Evolutionary conservation across 2,329 filamentous ascomycete genomes (phyloP).

Genomic region (Cytospora piceae): DNA sequence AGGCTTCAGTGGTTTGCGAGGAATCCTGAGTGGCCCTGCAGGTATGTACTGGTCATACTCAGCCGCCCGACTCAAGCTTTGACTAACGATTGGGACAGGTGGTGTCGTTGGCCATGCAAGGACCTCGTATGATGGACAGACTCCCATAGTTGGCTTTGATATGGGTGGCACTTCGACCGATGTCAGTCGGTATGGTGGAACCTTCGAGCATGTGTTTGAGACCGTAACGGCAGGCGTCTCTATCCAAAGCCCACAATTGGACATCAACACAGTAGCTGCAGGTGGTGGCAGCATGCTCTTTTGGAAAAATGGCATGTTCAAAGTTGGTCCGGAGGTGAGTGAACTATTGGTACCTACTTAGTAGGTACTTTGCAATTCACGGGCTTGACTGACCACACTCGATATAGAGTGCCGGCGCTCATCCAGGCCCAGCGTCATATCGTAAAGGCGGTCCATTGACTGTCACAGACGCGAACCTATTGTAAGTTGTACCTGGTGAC

Average conservation of each 20-base stretch:
- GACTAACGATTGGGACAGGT: conserved; percentile 42
- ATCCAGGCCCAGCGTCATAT: conserved; percentile 84
- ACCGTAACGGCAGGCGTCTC: conserved; percentile 74
- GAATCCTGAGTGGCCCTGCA: conserved; percentile 71
- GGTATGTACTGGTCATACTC: not conserved
- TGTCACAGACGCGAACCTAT: conserved; percentile 84
- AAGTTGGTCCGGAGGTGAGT: conserved; percentile 76
- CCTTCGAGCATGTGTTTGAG: conserved; percentile 29
- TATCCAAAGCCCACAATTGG: conserved; percentile 83
- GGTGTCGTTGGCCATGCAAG: conserved; percentile 74
- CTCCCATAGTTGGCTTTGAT: conserved; percentile 25
- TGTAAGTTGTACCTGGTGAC: conserved; percentile 38
- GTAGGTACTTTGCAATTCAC: too few species aligned
- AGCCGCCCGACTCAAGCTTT: not conserved
- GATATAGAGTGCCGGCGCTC: conserved; percentile 63
- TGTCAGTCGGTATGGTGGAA: conserved; percentile 53
- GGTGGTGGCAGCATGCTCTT: conserved; percentile 80
- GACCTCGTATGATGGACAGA: conserved; percentile 71
- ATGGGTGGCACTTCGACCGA: conserved; percentile 31
- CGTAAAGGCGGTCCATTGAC: conserved; percentile 81
- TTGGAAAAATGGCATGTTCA: conserved; percentile 82
- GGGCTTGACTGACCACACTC: not conserved
- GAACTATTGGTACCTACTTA: not conserved
- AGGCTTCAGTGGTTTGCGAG: conserved; percentile 44
- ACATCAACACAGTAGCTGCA: conserved; percentile 88